Evolutionary conservation across 441 rosid species (phyloP), one percentile per base, ranked within the genome.

Genomic region (Populus hybrid): DNA sequence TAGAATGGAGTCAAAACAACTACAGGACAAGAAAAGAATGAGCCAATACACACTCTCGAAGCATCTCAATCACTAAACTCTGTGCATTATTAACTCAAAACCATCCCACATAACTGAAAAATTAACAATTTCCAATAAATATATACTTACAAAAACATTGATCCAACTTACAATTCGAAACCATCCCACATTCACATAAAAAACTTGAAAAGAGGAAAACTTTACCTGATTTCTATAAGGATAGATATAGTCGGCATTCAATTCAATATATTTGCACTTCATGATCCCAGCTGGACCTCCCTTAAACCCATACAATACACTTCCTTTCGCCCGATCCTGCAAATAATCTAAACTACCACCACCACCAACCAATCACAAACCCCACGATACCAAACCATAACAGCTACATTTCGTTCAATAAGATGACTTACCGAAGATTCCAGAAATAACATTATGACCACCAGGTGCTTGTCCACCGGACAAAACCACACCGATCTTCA

Each of bases 381-480:
- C 42, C 35, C 40, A 20, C 38, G 23, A 66, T 28, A 72, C 26
- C 72, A n/a, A 3, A 8, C 23, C 6, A 21, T 21, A 35, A 10
- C 18, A 34, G 9, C n/a, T 21, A 50, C 24, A 11, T 14, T 14
- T 40, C 12, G 21, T 20, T n/a, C 23, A 11, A 35, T 34, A 6
- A 30, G 38, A 38, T 10, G 32, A 36, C 91, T 84, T 78, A 96
- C 99, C 99, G 30, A 85, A 97, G 70, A 94, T 79, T 71, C 98
- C 99, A 70, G 90, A 93, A 34, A 97, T 94, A 76, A 97, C 99
- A 86, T 97, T 97, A 92, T 94, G 99, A 8, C 99, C 99, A 70
- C 99, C 99, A 5, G 99, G 99, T 30, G 99, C 98, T 84, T 96
- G 99, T 38, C 99, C 99, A 32, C 99, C 99, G 0, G 99, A 96